Evolutionary conservation across 2,329 filamentous ascomycete species (phyloP).

Genomic region (Aspergillus transmontanensis): DNA sequence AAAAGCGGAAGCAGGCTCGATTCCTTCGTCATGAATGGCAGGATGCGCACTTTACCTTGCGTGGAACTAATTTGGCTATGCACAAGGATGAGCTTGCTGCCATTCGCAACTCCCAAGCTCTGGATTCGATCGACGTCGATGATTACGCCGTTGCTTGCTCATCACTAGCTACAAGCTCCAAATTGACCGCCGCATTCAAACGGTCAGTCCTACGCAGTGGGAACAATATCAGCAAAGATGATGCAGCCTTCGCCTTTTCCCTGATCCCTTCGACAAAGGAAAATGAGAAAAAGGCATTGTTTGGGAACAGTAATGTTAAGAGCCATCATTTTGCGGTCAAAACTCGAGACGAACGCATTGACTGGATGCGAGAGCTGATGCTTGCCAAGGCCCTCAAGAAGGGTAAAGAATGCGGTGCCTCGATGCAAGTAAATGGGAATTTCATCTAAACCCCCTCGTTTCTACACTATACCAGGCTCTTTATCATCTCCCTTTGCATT

Average conservation of each 20-base stretch:
- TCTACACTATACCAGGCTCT: too few species aligned
- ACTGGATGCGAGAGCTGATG: constrained; percentile 68
- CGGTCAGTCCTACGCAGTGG: constrained; percentile 50
- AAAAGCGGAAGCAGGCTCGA: constrained; percentile 57
- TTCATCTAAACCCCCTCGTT: constrained; percentile 22
- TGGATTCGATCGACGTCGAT: constrained; percentile 81
- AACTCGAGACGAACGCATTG: constrained; percentile 84
- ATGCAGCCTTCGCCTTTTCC: constrained; percentile 45
- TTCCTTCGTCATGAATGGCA: constrained; percentile 92
- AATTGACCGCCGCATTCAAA: constrained; percentile 84
- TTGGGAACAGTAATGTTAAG: constrained; percentile 63
- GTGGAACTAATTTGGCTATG: constrained; percentile 64
- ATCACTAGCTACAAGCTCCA: constrained; percentile 71
- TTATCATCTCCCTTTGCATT: neutral
- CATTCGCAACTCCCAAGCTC: constrained; percentile 22
- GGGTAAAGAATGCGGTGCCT: constrained; percentile 34
- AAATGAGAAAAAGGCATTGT: constrained; percentile 45
- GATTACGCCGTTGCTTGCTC: constrained; percentile 62
- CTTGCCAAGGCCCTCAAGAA: constrained; percentile 44
- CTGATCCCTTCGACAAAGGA: constrained; percentile 46
- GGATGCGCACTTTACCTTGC: constrained; percentile 83
- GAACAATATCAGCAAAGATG: constrained; percentile 22
- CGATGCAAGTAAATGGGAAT: constrained; percentile 34
- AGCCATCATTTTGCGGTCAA: constrained; percentile 93
- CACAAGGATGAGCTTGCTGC: constrained; percentile 28